Evolutionary conservation across 2,329 filamentous ascomycete genomes (phyloP).

Genomic region (Verticillium longisporum): DNA sequence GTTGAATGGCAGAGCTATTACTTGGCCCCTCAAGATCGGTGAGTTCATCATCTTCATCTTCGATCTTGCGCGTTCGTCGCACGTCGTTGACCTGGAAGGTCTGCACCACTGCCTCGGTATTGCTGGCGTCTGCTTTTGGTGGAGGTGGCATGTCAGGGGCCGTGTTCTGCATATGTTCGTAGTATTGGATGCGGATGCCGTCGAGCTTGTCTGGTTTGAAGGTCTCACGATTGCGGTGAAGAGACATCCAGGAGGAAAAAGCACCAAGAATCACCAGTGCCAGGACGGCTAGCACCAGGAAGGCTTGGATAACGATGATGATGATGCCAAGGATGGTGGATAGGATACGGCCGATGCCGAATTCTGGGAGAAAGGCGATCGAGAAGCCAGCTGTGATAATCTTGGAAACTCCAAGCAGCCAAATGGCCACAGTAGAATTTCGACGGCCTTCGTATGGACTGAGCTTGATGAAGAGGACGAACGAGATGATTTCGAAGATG

Average conservation of each 20-base stretch:
- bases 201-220: conserved; percentile 53
- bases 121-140: conserved; percentile 17
- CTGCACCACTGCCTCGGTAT: conserved; percentile 30
- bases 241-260: conserved; percentile 65
- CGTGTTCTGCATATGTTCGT: conserved; percentile 54
- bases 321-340: conserved; percentile 66
- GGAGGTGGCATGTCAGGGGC: conserved; percentile 48
- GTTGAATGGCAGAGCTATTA: conserved; percentile 8
- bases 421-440: conserved; percentile 62
- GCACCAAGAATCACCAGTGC: conserved; percentile 59
- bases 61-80: conserved; percentile 61
- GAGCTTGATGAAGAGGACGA: conserved; percentile 51
- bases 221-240: conserved; percentile 59
- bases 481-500: conserved; percentile 57
- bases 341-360: conserved; percentile 57
- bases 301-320: conserved; percentile 67
- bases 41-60: conserved; percentile 40
- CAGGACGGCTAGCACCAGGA: conserved; percentile 58
- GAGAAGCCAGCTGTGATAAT: conserved; percentile 63
- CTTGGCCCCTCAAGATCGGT: conserved; percentile 14
- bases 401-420: conserved; percentile 67
- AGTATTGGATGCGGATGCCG: conserved; percentile 55
- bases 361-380: conserved; percentile 59
- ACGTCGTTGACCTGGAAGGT: conserved; percentile 58
- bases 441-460: conserved; percentile 65